Evolutionary conservation across 768 basidiomycete species (phyloP).

Genomic region (Collybiopsis luxurians): DNA sequence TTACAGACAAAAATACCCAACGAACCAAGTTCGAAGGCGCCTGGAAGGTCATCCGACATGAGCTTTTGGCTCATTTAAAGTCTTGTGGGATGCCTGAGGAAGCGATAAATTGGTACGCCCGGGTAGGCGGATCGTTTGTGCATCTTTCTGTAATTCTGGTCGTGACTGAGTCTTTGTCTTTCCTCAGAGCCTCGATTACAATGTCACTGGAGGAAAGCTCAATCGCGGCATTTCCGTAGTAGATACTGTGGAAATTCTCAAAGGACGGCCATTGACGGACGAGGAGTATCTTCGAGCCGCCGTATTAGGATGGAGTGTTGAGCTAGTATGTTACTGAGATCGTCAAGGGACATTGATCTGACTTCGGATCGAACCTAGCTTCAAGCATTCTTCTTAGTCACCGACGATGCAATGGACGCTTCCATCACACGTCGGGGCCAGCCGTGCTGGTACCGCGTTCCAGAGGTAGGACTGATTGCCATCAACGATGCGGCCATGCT

Average conservation of each 20-base stretch:
- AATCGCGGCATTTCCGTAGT: slow-evolving; percentile 95
- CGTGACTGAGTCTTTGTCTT: neutral
- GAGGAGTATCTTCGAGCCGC: slow-evolving; percentile 90
- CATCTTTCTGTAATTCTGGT: neutral
- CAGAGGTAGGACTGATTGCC: slow-evolving; percentile 74
- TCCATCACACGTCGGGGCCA: slow-evolving; percentile 93
- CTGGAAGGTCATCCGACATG: slow-evolving; percentile 70
- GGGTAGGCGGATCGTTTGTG: slow-evolving; percentile 44
- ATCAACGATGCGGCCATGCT: slow-evolving; percentile 98
- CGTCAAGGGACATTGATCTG: neutral
- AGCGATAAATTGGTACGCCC: slow-evolving; percentile 80
- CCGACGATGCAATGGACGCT: slow-evolving; percentile 97
- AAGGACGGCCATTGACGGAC: slow-evolving; percentile 66
- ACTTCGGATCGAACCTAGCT: slow-evolving; percentile 47
- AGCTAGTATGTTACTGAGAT: slow-evolving; percentile 61
- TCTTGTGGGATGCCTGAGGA: slow-evolving; percentile 79
- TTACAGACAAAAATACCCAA: slow-evolving; percentile 35
- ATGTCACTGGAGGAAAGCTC: slow-evolving; percentile 95
- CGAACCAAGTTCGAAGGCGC: slow-evolving; percentile 69
- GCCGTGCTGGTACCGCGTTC: slow-evolving; percentile 87
- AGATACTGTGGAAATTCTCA: slow-evolving; percentile 87
- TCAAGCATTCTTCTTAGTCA: slow-evolving; percentile 96
- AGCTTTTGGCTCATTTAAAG: slow-evolving; percentile 69
- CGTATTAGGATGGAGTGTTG: slow-evolving; percentile 92
- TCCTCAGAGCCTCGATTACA: slow-evolving; percentile 80